phyloP scores from a whole-genome alignment of 2,329 filamentous ascomycete species.

The Aspergillus floridensis region DNA sequence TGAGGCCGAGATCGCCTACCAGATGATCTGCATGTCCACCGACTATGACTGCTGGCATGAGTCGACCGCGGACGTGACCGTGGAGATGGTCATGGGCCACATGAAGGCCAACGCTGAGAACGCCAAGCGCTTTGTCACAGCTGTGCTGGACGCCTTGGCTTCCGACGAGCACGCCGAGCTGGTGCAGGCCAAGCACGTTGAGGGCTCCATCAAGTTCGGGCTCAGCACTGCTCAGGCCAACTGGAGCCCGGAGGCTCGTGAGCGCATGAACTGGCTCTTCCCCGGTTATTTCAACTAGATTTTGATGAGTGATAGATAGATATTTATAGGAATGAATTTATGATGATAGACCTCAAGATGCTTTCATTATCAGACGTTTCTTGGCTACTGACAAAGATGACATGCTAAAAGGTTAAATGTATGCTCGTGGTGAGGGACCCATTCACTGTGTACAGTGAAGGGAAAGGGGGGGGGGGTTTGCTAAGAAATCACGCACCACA shows the following conservation, averaged over 20 bases:
- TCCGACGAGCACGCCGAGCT: slow-evolving; percentile 73
- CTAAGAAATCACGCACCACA: neutral
- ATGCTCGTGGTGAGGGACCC: no score
- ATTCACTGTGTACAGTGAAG: neutral
- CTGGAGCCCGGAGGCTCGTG: slow-evolving; percentile 68
- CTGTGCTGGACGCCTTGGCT: slow-evolving; percentile 80
- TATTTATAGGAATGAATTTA: neutral
- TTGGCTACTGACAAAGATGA: no score
- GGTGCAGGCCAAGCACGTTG: slow-evolving; percentile 77
- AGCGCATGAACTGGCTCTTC: slow-evolving; percentile 83
- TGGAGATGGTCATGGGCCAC: slow-evolving; percentile 94
- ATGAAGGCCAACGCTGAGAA: slow-evolving; percentile 94
- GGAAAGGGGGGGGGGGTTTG: neutral
- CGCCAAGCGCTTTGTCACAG: slow-evolving; percentile 77
- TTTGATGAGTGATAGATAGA: neutral
- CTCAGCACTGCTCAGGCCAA: slow-evolving; percentile 81
- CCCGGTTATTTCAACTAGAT: slow-evolving; percentile 66
- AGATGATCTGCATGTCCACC: slow-evolving; percentile 99
- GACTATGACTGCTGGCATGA: slow-evolving; percentile 99
- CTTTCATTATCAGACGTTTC: no score
- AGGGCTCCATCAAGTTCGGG: slow-evolving; percentile 72
- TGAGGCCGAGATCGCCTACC: slow-evolving; percentile 94
- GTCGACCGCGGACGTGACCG: slow-evolving; percentile 75
- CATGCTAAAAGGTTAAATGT: no score
- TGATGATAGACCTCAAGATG: neutral